These are phyloP conservation scores for Solanum hybrid DNA, from an alignment of 305 asterid genomes.

Conservation along the genomic window DNA sequence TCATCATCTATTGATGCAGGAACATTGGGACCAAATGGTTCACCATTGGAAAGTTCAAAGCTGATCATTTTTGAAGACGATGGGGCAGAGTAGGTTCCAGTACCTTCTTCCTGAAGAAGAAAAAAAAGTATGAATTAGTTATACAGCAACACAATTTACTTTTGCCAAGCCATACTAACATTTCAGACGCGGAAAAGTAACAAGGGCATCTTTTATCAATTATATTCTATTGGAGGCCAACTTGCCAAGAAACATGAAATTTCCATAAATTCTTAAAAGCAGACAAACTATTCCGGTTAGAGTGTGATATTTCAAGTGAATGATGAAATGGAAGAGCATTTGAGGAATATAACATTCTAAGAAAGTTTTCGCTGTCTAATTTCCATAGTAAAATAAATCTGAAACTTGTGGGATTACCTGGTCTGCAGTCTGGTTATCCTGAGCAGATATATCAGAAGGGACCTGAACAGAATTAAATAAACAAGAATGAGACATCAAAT, in stretches of 20 bases:
- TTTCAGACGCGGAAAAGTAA: background rate
- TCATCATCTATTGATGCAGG: constrained; percentile 54
- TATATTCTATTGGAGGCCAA: background rate
- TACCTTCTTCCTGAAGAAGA: constrained; percentile 48
- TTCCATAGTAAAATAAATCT: background rate
- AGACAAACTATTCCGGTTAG: background rate
- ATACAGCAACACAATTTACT: background rate
- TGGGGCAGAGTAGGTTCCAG: constrained; percentile 40
- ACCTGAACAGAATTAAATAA: constrained; percentile 37
- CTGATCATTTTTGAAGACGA: constrained; percentile 79
- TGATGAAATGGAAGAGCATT: background rate
- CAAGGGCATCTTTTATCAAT: background rate
- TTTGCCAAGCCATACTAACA: background rate
- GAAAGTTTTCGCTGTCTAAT: background rate
- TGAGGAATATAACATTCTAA: background rate
- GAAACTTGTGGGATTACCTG: constrained; percentile 35
- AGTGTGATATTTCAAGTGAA: background rate
- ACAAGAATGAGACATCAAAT: constrained; percentile 13
- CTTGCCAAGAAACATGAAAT: background rate
- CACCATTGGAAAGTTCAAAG: constrained; percentile 55
- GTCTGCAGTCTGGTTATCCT: constrained; percentile 40
- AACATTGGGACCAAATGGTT: constrained; percentile 36
- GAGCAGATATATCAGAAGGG: constrained; percentile 68
- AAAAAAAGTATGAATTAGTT: background rate
- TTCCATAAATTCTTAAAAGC: background rate